Conservation (phyloP, 306 rosid genomes). For the Dryas drummondii region DNA sequence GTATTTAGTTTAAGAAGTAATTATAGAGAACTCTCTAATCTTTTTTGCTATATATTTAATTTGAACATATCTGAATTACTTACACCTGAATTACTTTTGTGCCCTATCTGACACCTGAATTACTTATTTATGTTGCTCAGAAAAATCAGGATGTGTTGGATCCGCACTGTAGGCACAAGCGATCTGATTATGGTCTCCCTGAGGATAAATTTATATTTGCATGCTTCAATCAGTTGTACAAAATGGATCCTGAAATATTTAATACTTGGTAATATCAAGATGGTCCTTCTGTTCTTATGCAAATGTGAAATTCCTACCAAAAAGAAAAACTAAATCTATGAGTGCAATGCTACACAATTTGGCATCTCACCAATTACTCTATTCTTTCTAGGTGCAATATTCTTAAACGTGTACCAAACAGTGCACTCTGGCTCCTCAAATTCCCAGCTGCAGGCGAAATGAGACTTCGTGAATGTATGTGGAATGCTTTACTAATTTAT, state of each 20-base stretch:
- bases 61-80: neutral
- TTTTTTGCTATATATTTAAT: neutral
- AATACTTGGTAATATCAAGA: conserved; percentile 66
- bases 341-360: neutral
- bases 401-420: conserved; percentile 90
- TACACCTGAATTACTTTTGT: neutral
- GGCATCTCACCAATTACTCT: conserved; percentile 23
- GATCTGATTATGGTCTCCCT: conserved; percentile 86
- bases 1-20: conserved; percentile 18
- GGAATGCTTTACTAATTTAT: neutral
- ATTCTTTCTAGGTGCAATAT: conserved; percentile 76
- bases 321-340: neutral
- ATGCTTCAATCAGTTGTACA: conserved; percentile 95
- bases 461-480: conserved; percentile 84
- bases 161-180: conserved; percentile 73
- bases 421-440: conserved; percentile 97
- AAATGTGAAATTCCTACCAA: neutral
- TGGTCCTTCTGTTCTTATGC: conserved; percentile 17
- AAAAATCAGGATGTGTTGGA: conserved; percentile 90
- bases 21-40: neutral
- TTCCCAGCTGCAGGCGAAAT: conserved; percentile 98
- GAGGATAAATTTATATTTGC: conserved; percentile 92
- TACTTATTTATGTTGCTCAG: conserved; percentile 38
- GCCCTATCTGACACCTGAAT: neutral
- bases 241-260: conserved; percentile 98